Evolutionary conservation across 805 yeast genomes (phyloP).

Genomic region (Hanseniaspora valbyensis): DNA sequence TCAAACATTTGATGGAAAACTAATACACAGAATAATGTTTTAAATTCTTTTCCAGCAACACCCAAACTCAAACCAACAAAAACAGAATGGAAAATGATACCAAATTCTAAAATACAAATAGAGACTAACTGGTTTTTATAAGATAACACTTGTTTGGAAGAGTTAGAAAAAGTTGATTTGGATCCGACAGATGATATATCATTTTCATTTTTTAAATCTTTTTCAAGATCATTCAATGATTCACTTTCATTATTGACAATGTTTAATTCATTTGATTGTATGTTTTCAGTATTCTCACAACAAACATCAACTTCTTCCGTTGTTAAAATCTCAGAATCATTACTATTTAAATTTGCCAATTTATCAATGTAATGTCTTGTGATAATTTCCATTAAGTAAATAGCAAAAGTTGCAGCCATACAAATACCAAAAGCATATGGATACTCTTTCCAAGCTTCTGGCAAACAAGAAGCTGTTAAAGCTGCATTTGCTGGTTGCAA

Average conservation of each 20-base stretch:
- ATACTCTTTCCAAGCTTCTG: conserved; percentile 44
- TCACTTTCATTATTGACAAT: too few species aligned
- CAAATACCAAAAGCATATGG: conserved; percentile 49
- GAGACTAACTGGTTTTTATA: conserved; percentile 30
- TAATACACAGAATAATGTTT: conserved; percentile 53
- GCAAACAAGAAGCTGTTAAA: conserved; percentile 47
- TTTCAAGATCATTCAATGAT: too few species aligned
- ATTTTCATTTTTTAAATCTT: too few species aligned
- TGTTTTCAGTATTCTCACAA: background rate
- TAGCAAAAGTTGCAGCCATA: conserved; percentile 35
- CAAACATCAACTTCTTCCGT: background rate
- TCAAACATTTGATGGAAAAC: conserved; percentile 75
- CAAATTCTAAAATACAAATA: conserved; percentile 59
- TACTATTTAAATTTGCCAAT: conserved; percentile 16
- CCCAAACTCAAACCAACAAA: conserved; percentile 71
- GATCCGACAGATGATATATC: too few species aligned
- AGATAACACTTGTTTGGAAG: too few species aligned
- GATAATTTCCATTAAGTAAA: conserved; percentile 40
- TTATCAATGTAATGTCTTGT: conserved; percentile 35
- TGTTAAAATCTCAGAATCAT: background rate
- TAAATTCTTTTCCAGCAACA: conserved; percentile 66
- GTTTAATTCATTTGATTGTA: too few species aligned
- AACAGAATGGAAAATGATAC: conserved; percentile 72
- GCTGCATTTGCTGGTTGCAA: conserved; percentile 58
- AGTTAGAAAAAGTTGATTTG: too few species aligned